Evolutionary conservation across 305 asterid species (phyloP).

Genomic region (Fraxinus sp.): DNA sequence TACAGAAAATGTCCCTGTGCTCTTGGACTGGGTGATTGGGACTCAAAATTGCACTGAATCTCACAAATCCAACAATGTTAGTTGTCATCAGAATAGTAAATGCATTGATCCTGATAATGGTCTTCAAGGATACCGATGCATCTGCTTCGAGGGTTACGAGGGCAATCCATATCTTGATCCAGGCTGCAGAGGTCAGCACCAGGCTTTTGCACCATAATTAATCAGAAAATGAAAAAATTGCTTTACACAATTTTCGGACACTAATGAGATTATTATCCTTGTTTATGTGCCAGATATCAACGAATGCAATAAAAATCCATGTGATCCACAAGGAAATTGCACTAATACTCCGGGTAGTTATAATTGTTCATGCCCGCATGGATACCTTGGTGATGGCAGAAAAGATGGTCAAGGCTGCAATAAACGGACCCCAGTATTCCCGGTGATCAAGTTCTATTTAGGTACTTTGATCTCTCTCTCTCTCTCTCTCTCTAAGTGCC

Average conservation of each 20-base stretch:
- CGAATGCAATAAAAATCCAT: constrained; percentile 2
- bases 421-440: neutral
- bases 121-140: constrained; percentile 37
- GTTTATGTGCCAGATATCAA: neutral
- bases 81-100: constrained; percentile 27
- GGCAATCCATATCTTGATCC: constrained; percentile 43
- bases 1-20: constrained; percentile 23
- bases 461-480: neutral
- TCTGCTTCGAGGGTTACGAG: constrained; percentile 27
- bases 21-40: constrained; percentile 36
- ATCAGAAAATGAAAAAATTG: neutral
- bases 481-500: neutral
- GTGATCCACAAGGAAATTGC: constrained; percentile 24
- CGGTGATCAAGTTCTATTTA: neutral
- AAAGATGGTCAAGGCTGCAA: constrained; percentile 14
- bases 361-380: constrained; percentile 28
- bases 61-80: neutral
- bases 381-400: constrained; percentile 28
- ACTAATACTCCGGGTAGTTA: constrained; percentile 21
- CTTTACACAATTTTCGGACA: too few relatives aligned
- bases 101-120: constrained; percentile 31
- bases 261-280: neutral
- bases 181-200: constrained; percentile 35
- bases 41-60: constrained; percentile 19
- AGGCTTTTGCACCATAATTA: neutral